Conservation (phyloP, 768 basidiomycete species). For the Suillus spraguei region DNA sequence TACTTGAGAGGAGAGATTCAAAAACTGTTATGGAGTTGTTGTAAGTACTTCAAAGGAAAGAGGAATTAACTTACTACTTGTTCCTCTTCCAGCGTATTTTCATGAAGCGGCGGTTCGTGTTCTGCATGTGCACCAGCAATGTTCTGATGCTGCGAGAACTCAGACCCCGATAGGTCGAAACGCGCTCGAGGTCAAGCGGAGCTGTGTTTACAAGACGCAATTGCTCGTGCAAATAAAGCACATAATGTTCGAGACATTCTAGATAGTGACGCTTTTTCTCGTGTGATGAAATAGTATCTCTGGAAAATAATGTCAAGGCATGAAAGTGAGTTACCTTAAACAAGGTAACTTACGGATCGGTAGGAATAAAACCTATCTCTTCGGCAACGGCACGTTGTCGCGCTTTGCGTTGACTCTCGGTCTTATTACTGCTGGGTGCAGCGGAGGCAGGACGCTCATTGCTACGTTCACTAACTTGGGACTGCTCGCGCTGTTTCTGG, state of each 20-base stretch:
- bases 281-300: constrained; percentile 76
- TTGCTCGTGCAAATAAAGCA: constrained; percentile 65
- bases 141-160: constrained; percentile 70
- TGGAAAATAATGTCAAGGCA: constrained; percentile 22
- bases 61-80: constrained; percentile 42
- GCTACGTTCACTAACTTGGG: not conserved
- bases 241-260: constrained; percentile 73
- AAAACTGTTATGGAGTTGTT: constrained; percentile 21
- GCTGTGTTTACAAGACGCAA: constrained; percentile 49
- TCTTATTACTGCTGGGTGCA: constrained; percentile 25
- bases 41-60: not conserved
- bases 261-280: constrained; percentile 78
- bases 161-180: constrained; percentile 54
- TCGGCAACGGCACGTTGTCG: constrained; percentile 60
- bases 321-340: not conserved
- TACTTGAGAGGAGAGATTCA: constrained; percentile 32
- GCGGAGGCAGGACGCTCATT: not conserved
- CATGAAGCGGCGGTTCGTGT: constrained; percentile 52
- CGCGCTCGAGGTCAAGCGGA: constrained; percentile 52
- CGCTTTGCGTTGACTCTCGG: constrained; percentile 56
- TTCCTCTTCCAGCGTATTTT: constrained; percentile 55
- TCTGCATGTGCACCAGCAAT: constrained; percentile 71
- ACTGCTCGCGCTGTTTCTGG: constrained; percentile 1
- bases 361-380: constrained; percentile 56
- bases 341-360: constrained; percentile 55